These are phyloP conservation scores for Ceraceosorus guamensis DNA, from an alignment of 1,284 basidiomycete genomes.

Conservation along the genomic window DNA sequence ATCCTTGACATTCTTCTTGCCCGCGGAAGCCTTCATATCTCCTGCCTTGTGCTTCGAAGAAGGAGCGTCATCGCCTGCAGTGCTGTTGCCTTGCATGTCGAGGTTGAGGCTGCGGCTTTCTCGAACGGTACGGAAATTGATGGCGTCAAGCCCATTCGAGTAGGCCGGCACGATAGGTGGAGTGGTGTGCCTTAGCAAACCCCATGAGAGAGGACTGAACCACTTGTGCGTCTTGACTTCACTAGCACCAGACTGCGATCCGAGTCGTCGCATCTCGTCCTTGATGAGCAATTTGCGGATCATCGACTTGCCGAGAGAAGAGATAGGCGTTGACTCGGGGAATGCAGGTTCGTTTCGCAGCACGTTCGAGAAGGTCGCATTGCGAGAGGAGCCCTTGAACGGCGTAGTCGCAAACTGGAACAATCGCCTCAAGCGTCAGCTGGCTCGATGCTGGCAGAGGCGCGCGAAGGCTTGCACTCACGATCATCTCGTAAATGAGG, in stretches of 20 bases:
- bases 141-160: slow-evolving; percentile 71
- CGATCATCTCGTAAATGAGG: slow-evolving; percentile 97
- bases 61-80: background rate
- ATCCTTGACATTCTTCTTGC: slow-evolving; percentile 36
- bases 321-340: slow-evolving; percentile 75
- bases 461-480: background rate
- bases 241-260: slow-evolving; percentile 85
- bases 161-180: slow-evolving; percentile 84
- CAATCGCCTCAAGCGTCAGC: too few relatives aligned
- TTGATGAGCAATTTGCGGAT: slow-evolving; percentile 85
- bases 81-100: slow-evolving; percentile 52
- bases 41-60: slow-evolving; percentile 25
- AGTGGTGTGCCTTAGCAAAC: slow-evolving; percentile 79
- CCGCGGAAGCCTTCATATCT: slow-evolving; percentile 34
- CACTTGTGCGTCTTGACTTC: slow-evolving; percentile 99
- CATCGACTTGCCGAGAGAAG: slow-evolving; percentile 71
- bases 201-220: slow-evolving; percentile 96
- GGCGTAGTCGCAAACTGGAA: slow-evolving; percentile 78
- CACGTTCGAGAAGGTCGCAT: slow-evolving; percentile 94
- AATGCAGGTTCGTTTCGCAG: slow-evolving; percentile 78
- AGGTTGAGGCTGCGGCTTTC: slow-evolving; percentile 85
- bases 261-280: slow-evolving; percentile 78
- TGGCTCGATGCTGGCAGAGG: too few relatives aligned
- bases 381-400: slow-evolving; percentile 91
- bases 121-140: slow-evolving; percentile 82